Base-by-base conservation (phyloP, 2,329 filamentous ascomycete species). In the Bipolaris sorokiniana region DNA sequence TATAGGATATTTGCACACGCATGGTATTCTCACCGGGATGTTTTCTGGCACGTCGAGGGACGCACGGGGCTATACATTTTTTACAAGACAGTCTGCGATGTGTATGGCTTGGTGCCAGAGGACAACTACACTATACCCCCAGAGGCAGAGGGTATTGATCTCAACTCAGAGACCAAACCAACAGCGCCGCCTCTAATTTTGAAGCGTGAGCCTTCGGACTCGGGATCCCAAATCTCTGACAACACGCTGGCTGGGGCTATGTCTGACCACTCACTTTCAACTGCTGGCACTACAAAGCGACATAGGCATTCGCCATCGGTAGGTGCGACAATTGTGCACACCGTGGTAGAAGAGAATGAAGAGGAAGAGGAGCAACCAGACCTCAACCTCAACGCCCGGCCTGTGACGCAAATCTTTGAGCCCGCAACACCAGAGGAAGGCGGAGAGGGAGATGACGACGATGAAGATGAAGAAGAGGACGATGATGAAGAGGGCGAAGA, bases 1-100 rank as follows among this genome's bases (percentile, higher is more conserved):
- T 96, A 99, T 77, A 87, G 95, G 58, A 98, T 99, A 77, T 99
- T 98, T 74, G 95, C 95, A 45, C 95, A 99, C 75, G 95, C 95
- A 7, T 99, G 95, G 95, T 99, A 97, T 76, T 92, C 97, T 78
- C 95, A 99, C 76, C 87, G 93, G 44, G 90, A 90, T 53, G 91
- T 97, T 51, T 99, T 98, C 76, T 98, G 94, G 92, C 88, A 90
- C 38, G 89, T 98, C 1, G 95, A 99, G 78, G 86, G 86, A 9
- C 87, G 92, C 74, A 92, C 91, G n/a, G 95, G 95, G 0, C 80
- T 99, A 10, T 99, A 99, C 75, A 86, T 96, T 56, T 89, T 99
- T 71, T 99, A 98, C 83, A 98, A 97, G 83, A 95, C 90, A 0
- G 93, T 98, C 20, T 98, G 94, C 77, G 95, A 99, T 75, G 84